Evolutionary conservation across 495 filamentous ascomycete genomes (phyloP).

Genomic region (Aspergillus affinis): DNA sequence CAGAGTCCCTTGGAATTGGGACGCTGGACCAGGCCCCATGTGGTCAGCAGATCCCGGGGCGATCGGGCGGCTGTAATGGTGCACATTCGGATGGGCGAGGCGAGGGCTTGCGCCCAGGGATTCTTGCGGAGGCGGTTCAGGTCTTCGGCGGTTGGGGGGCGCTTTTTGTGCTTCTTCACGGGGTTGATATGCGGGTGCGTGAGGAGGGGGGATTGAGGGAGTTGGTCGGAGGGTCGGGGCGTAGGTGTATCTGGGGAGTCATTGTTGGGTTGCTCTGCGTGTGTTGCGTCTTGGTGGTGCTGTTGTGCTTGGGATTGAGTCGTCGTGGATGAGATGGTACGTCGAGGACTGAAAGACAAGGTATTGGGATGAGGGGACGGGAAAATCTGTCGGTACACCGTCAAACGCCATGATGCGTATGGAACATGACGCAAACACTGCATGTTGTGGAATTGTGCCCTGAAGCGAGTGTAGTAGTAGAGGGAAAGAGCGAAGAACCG

Average conservation of each 20-base stretch:
- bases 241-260: background rate
- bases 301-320: slow-evolving; percentile 2
- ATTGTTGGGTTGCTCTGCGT: background rate
- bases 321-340: slow-evolving; percentile 6
- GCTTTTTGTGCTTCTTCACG: slow-evolving; percentile 26
- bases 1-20: slow-evolving; percentile 53
- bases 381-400: slow-evolving; percentile 29
- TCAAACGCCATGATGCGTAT: slow-evolving; percentile 38
- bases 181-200: slow-evolving; percentile 20
- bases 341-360: slow-evolving; percentile 2
- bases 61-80: slow-evolving; percentile 51
- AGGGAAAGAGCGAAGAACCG: background rate
- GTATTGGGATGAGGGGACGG: background rate
- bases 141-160: slow-evolving; percentile 44
- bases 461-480: background rate
- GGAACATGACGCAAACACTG: slow-evolving; percentile 28
- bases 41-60: slow-evolving; percentile 63
- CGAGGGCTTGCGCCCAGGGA: slow-evolving; percentile 58
- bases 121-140: slow-evolving; percentile 31
- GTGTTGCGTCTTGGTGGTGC: background rate
- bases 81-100: slow-evolving; percentile 64
- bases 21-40: slow-evolving; percentile 57
- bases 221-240: slow-evolving; percentile 33
- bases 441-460: slow-evolving; percentile 23
- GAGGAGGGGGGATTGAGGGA: slow-evolving; percentile 43